Evolutionary conservation across 495 filamentous ascomycete genomes (phyloP).

Genomic region (Thermothielavioides terrestris): DNA sequence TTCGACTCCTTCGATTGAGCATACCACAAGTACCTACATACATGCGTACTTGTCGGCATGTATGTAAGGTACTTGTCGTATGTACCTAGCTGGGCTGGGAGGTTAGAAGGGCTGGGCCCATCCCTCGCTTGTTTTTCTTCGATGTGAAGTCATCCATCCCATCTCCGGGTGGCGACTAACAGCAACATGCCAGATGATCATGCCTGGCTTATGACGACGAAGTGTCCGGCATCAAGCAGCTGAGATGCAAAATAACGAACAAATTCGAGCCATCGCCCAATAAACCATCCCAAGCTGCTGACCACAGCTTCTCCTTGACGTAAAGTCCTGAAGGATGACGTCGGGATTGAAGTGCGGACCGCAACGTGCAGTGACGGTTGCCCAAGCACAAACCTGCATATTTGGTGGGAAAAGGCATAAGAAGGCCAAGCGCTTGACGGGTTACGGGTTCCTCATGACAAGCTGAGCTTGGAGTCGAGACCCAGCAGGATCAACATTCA

Average conservation of each 20-base stretch:
- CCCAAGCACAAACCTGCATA: background rate
- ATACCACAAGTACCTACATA: too few relatives aligned
- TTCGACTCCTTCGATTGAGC: too few relatives aligned
- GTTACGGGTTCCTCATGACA: too few relatives aligned
- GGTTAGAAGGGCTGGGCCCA: too few relatives aligned
- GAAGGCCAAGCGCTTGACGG: too few relatives aligned
- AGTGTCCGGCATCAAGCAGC: background rate
- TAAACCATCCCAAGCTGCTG: background rate
- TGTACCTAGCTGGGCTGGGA: too few relatives aligned
- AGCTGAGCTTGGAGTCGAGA: too few relatives aligned
- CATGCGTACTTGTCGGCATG: too few relatives aligned
- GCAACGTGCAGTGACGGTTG: too few relatives aligned
- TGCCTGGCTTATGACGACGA: background rate
- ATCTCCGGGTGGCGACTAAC: background rate
- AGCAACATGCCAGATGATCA: background rate
- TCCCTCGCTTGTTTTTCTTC: too few relatives aligned
- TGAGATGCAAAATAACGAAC: background rate
- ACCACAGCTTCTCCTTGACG: background rate
- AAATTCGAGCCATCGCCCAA: background rate
- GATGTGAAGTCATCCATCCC: slow-evolving; percentile 6
- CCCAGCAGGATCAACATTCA: slow-evolving; percentile 1
- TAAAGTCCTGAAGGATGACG: background rate
- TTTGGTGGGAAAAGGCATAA: too few relatives aligned
- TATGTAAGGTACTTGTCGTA: too few relatives aligned
- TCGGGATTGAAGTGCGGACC: background rate